Evolutionary conservation across 2,329 filamentous ascomycete species (phyloP).

Genomic region (Fonsecaea pugnacius): DNA sequence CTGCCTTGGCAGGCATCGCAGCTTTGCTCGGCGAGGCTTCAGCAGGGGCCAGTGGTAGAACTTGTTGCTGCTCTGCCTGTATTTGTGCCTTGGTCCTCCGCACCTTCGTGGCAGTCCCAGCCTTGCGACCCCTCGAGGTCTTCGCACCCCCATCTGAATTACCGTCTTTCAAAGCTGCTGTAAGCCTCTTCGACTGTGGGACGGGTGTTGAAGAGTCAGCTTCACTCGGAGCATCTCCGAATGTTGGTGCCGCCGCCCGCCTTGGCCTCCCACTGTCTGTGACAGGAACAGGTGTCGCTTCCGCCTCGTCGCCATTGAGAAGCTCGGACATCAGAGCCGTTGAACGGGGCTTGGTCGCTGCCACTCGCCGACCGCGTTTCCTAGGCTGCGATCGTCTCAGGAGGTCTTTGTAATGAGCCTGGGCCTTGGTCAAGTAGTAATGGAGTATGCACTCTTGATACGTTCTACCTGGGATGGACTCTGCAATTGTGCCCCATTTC

Average conservation of each 20-base stretch:
- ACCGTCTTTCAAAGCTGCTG: conserved; percentile 37
- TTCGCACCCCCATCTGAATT: conserved; percentile 40
- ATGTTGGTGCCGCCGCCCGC: conserved; percentile 56
- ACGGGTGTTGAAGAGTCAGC: conserved; percentile 42
- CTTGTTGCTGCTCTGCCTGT: conserved; percentile 34
- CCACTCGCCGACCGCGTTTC: conserved; percentile 43
- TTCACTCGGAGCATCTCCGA: conserved; percentile 45
- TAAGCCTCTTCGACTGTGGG: conserved; percentile 39
- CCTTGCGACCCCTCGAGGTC: conserved; percentile 34
- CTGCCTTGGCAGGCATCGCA: conserved; percentile 12
- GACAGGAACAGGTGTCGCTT: conserved; percentile 45
- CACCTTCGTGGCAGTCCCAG: conserved; percentile 34
- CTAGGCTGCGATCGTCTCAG: conserved; percentile 52
- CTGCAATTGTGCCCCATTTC: conserved; percentile 58
- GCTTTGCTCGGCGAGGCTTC: conserved; percentile 33
- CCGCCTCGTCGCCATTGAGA: conserved; percentile 52
- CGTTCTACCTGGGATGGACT: conserved; percentile 50
- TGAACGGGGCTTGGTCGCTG: conserved; percentile 48
- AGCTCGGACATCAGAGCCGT: conserved; percentile 55
- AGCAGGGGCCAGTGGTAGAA: conserved; percentile 16
- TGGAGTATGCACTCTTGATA: conserved; percentile 57
- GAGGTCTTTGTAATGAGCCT: conserved; percentile 56
- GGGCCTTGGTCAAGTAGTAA: conserved; percentile 57
- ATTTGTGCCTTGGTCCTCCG: conserved; percentile 38
- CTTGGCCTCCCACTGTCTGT: conserved; percentile 57